Evolutionary conservation across 163 green algal species (phyloP), one percentile per base, ranked within the genome.

Genomic region (Picocystis sp.): DNA sequence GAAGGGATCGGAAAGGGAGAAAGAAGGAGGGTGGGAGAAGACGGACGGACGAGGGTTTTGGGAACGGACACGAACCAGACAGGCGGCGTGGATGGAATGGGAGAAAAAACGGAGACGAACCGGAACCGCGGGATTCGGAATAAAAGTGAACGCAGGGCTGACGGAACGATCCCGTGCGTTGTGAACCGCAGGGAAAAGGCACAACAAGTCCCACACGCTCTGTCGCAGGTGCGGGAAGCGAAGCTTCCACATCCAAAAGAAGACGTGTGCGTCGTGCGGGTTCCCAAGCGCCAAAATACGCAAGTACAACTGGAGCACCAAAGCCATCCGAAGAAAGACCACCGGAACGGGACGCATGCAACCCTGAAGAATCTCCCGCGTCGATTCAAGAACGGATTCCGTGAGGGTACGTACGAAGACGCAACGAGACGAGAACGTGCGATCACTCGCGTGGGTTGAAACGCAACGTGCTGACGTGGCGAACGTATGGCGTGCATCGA

Each of bases 171-270:
- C 13, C 47, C 43, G 13, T 21, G 13, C 47, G 15, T 13, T 21
- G 13, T 13, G 23, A 35, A 22, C 15, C 50, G 33, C 59, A 89
- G 81, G 87, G 77, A 90, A 90, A 74, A 78, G 89, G 56, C 79
- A 80, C 70, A 94, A 90, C 82, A 98, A 99, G 84, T 87, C 84
- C 55, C 91, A 99, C 84, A 94, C 84, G 9, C 73, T 96, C 48
- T 99, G 91, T 83, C 71, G 82, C 59, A 80, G 91, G 12, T 99
- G 91, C 69, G 87, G 87, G 34, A 63, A 78, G 46, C 72, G 87
- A 34, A 81, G 72, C 11, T 97, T 92, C 71, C 91, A 99, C 81
- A 93, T 94, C 58, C 91, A 99, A 78, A 99, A 99, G 84, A 73
- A 56, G 61, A 87, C 70, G 34, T 99, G 91, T 78, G 67, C 73